These are phyloP conservation scores for Coriaria nepalensis DNA, from an alignment of 306 rosid genomes.

Conservation along the genomic window DNA sequence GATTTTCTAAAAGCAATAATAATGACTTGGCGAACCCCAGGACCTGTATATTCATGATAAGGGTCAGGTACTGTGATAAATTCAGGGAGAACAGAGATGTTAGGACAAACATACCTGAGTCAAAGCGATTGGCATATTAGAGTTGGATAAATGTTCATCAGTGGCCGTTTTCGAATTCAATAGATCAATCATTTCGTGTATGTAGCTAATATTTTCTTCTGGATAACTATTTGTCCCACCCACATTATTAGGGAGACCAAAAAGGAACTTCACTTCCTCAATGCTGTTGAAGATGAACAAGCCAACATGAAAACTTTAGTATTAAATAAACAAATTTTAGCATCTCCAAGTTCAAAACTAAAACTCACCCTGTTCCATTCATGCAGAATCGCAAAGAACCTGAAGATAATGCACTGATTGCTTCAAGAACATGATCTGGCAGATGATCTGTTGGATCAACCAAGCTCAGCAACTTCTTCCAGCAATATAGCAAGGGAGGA, in stretches of 20 bases:
- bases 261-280: conserved; percentile 54
- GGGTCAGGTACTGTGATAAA: conserved; percentile 16
- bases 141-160: conserved; percentile 34
- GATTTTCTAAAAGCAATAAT: conserved; percentile 50
- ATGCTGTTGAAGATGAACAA: conserved; percentile 67
- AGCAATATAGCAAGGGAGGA: conserved; percentile 75
- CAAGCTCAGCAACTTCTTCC: conserved; percentile 53
- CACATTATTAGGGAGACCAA: conserved; percentile 57
- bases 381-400: conserved; percentile 64
- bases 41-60: conserved; percentile 40
- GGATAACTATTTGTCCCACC: conserved; percentile 34
- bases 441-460: conserved; percentile 40
- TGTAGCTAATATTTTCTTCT: conserved; percentile 48
- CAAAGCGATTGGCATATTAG: conserved; percentile 36
- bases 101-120: conserved; percentile 34
- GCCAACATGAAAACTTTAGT: conserved; percentile 25
- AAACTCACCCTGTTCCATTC: conserved; percentile 55
- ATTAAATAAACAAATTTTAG: not conserved
- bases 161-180: conserved; percentile 39
- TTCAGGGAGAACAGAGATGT: conserved; percentile 3
- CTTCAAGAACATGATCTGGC: conserved; percentile 41
- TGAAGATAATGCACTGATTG: conserved; percentile 43
- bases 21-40: conserved; percentile 45
- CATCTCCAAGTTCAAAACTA: not conserved
- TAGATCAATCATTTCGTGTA: conserved; percentile 37